phyloP scores from a whole-genome alignment of 495 filamentous ascomycete species.

The Thozetella sp. region DNA sequence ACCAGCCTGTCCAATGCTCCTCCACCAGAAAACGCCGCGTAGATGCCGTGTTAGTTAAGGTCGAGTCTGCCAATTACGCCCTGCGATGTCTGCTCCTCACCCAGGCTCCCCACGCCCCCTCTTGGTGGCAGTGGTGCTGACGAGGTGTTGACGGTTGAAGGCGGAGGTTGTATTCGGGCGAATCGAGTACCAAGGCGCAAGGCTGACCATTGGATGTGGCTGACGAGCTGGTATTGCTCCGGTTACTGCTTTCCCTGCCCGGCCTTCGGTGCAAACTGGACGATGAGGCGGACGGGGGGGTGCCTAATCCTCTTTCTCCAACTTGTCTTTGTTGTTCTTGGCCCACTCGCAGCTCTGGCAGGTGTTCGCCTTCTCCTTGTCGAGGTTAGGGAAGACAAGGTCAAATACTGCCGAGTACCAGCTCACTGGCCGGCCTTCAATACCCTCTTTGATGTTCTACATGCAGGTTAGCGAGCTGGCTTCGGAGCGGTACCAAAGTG shows the following conservation, averaged over 20 bases:
- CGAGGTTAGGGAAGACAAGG: constrained; percentile 83
- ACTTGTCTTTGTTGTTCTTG: constrained; percentile 47
- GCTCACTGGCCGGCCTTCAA: constrained; percentile 83
- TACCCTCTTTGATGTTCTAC: constrained; percentile 95
- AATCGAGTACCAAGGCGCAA: neutral
- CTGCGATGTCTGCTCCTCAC: neutral
- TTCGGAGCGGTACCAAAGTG: neutral
- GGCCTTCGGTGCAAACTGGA: neutral
- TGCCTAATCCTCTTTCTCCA: constrained; percentile 25
- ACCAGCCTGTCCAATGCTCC: neutral
- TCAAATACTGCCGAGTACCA: constrained; percentile 97
- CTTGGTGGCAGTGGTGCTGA: neutral
- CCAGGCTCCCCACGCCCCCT: neutral
- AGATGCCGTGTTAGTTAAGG: neutral
- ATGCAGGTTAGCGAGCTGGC: constrained; percentile 32
- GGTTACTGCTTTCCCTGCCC: neutral
- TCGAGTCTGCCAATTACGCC: neutral
- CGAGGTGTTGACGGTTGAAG: neutral
- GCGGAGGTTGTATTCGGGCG: neutral
- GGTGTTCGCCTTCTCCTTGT: constrained; percentile 70
- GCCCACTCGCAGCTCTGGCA: constrained; percentile 64
- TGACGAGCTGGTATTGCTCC: too few relatives aligned
- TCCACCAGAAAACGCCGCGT: constrained; percentile 2
- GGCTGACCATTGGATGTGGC: neutral
- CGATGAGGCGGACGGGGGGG: neutral